A percentile compares a stretch with the other conserved stretches of the same genome.
These are phyloP conservation scores for Ensete glaucum DNA, from an alignment of 176 grass and related monocot genomes.

Conservation along the genomic window DNA sequence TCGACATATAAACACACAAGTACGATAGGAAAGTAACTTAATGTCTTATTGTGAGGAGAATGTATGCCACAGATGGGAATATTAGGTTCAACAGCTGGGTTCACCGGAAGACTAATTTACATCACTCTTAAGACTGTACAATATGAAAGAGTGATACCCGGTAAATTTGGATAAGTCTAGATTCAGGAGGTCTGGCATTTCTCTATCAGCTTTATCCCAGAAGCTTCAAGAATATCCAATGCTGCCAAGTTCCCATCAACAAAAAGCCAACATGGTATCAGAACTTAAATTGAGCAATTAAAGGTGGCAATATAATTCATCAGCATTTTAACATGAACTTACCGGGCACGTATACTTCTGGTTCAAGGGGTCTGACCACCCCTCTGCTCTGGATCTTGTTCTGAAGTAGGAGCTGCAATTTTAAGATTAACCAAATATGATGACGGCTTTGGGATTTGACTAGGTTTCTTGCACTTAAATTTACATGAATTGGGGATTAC, in stretches of 20 bases:
- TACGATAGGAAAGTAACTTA: too few species aligned
- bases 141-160: background rate
- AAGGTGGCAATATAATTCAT: background rate
- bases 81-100: too few species aligned
- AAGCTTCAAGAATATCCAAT: conserved; percentile 67
- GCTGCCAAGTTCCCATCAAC: conserved; percentile 34
- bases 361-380: conserved; percentile 67
- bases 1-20: too few species aligned
- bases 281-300: background rate
- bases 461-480: background rate
- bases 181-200: conserved; percentile 31
- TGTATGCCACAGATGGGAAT: too few species aligned
- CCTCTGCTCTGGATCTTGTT: conserved; percentile 68
- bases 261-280: background rate
- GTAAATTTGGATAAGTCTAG: background rate
- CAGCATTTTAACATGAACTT: conserved; percentile 12
- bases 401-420: conserved; percentile 65
- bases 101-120: too few species aligned
- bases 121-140: too few species aligned
- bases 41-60: too few species aligned
- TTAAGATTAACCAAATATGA: conserved; percentile 12
- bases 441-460: background rate
- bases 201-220: conserved; percentile 77
- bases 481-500: conserved; percentile 33
- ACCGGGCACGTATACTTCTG: conserved; percentile 86